Evolutionary conservation across 805 yeast genomes (phyloP).

Genomic region (Wickerhamomyces chaumierensis): DNA sequence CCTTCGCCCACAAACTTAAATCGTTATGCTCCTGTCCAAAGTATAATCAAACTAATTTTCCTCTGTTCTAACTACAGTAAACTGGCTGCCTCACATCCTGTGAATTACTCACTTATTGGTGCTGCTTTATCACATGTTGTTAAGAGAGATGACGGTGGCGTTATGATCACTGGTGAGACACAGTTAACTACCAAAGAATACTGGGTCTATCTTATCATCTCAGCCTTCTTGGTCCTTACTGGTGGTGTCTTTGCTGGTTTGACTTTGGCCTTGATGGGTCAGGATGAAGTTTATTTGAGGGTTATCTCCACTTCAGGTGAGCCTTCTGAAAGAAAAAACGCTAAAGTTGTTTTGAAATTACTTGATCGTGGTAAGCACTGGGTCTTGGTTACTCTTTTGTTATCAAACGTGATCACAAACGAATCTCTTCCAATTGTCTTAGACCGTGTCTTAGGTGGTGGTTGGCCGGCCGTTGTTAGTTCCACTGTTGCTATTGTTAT

Average conservation of each 20-base stretch:
- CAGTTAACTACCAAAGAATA: conserved; percentile 12
- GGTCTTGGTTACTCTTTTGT: conserved; percentile 81
- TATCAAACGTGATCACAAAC: conserved; percentile 85
- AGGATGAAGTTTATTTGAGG: conserved; percentile 88
- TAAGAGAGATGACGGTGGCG: conserved; percentile 1
- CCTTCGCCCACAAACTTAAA: not conserved
- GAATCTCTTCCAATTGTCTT: conserved; percentile 91
- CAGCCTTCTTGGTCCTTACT: conserved; percentile 51
- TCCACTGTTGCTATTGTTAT: conserved; percentile 90
- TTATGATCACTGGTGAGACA: conserved; percentile 1
- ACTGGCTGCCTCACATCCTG: not conserved
- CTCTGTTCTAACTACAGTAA: not conserved
- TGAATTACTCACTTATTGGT: not conserved
- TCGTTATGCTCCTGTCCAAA: not conserved
- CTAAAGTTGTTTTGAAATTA: conserved; percentile 59
- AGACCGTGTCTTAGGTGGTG: conserved; percentile 91
- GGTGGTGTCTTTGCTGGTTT: conserved; percentile 93
- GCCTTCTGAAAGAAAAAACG: conserved; percentile 49
- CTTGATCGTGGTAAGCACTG: conserved; percentile 87
- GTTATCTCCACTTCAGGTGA: conserved; percentile 89
- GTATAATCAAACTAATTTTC: not conserved
- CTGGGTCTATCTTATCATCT: conserved; percentile 26
- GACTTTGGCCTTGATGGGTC: conserved; percentile 96
- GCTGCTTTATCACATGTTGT: not conserved
- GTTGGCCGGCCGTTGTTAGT: conserved; percentile 91